phyloP scores from a whole-genome alignment of 2,329 filamentous ascomycete species.

The Aspergillus sp. region DNA sequence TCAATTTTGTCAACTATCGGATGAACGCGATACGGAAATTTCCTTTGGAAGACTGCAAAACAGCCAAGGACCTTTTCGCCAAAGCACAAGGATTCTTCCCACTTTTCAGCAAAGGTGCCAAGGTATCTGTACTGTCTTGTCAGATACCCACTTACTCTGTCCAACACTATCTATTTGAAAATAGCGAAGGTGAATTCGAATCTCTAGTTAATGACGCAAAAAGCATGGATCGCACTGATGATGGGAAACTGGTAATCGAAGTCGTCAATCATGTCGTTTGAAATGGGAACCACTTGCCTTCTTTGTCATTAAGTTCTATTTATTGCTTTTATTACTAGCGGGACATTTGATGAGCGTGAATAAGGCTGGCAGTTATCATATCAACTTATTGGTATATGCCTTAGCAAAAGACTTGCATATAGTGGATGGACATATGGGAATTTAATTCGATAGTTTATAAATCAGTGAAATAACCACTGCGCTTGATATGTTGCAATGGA shows the following conservation, averaged over 20 bases:
- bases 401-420: too few species aligned
- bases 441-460: too few species aligned
- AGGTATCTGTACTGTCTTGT: conserved; percentile 11
- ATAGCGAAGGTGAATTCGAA: conserved; percentile 15
- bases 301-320: too few species aligned
- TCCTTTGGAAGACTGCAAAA: conserved; percentile 9
- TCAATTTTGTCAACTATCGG: conserved; percentile 12
- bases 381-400: too few species aligned
- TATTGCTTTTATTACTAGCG: too few species aligned
- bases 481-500: too few species aligned
- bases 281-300: too few species aligned
- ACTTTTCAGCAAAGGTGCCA: conserved; percentile 2
- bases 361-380: too few species aligned
- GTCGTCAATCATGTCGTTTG: background rate
- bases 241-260: conserved; percentile 4
- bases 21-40: conserved; percentile 9
- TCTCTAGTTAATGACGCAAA: conserved; percentile 13
- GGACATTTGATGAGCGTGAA: too few species aligned
- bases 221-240: background rate
- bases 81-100: conserved; percentile 17
- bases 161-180: conserved; percentile 15
- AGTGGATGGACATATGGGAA: too few species aligned
- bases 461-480: too few species aligned
- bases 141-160: conserved; percentile 6
- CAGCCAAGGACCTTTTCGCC: conserved; percentile 11